phyloP scores from a whole-genome alignment of 495 filamentous ascomycete genomes.

The Xylaria scruposa region DNA sequence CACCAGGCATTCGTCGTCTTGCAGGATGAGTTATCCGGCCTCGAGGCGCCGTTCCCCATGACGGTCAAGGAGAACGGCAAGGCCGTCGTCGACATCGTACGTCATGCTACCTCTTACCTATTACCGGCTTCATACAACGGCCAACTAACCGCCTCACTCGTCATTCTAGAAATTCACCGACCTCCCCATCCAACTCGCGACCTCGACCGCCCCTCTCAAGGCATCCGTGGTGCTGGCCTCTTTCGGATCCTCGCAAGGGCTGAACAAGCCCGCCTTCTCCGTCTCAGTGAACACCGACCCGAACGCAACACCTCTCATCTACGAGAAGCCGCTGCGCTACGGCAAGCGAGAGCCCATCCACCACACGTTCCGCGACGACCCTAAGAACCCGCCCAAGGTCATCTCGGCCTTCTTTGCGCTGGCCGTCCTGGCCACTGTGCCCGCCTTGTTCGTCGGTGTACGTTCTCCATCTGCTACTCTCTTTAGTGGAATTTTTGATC shows the following conservation, averaged over 20 bases:
- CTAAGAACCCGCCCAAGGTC: conserved; percentile 80
- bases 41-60: conserved; percentile 91
- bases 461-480: conserved; percentile 39
- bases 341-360: conserved; percentile 83
- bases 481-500: no score
- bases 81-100: conserved; percentile 80
- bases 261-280: conserved; percentile 72
- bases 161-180: conserved; percentile 81
- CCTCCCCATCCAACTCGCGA: conserved; percentile 82
- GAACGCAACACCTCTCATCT: conserved; percentile 63
- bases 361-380: conserved; percentile 85
- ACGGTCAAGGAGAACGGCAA: conserved; percentile 87
- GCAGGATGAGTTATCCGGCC: conserved; percentile 71
- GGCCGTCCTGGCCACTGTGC: conserved; percentile 73
- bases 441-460: conserved; percentile 74
- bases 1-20: conserved; percentile 93
- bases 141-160: conserved; percentile 2
- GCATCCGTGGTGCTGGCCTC: conserved; percentile 85
- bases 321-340: conserved; percentile 75
- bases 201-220: conserved; percentile 67
- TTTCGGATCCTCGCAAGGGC: conserved; percentile 75
- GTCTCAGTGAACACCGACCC: conserved; percentile 63
- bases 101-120: conserved; percentile 33
- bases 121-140: background rate
- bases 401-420: conserved; percentile 79